Conservation (phyloP, 2,329 filamentous ascomycete genomes). For the Penicillium freii region DNA sequence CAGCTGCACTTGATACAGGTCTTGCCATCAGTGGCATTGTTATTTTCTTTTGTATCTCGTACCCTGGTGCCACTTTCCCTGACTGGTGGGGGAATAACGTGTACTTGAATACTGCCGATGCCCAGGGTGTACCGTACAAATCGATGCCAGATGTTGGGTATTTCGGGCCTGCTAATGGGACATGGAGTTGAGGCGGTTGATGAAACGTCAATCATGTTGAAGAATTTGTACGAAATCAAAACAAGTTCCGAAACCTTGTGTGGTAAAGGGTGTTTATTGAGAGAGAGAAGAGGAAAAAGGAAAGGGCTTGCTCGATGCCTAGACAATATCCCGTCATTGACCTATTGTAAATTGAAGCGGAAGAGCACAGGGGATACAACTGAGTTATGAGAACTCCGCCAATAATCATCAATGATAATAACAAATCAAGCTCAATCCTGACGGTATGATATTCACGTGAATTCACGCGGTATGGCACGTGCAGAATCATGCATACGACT, state of each 20-base stretch:
- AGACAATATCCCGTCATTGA: too few relatives aligned
- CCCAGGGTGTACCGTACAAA: constrained; percentile 29
- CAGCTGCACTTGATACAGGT: constrained; percentile 41
- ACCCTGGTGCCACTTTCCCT: constrained; percentile 32
- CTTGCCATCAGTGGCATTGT: constrained; percentile 35
- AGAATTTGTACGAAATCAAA: neutral
- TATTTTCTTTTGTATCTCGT: constrained; percentile 38
- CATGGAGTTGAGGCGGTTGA: constrained; percentile 20
- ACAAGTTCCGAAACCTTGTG: neutral
- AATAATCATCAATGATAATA: too few relatives aligned
- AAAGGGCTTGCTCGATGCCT: too few relatives aligned
- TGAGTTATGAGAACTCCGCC: too few relatives aligned
- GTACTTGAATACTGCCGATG: constrained; percentile 34
- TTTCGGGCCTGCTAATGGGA: constrained; percentile 34
- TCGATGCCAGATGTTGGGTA: constrained; percentile 29
- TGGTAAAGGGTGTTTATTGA: neutral
- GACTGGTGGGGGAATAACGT: constrained; percentile 38
- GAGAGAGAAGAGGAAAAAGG: too few relatives aligned
- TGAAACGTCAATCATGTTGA: neutral
- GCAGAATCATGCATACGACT: too few relatives aligned
- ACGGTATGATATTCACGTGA: too few relatives aligned
- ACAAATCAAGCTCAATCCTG: too few relatives aligned
- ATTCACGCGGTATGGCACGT: too few relatives aligned
- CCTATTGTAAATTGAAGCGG: too few relatives aligned
- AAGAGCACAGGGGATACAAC: too few relatives aligned